phyloP scores from a whole-genome alignment of 1,284 basidiomycete species.

The Moesziomyces parantarcticus region DNA sequence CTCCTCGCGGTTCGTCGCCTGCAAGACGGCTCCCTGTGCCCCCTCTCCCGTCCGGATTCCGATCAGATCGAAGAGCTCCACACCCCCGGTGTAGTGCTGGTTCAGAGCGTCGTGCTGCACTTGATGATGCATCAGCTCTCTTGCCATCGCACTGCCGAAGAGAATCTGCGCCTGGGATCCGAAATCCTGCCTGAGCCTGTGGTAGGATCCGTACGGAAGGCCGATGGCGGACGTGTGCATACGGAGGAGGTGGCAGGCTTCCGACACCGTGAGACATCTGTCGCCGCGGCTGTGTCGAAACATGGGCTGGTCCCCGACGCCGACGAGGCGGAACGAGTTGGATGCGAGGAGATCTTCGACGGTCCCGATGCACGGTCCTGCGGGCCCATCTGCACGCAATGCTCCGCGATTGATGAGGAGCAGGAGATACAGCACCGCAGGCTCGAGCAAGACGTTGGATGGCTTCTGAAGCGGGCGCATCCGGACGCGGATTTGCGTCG shows the following conservation, averaged over 20 bases:
- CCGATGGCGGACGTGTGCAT: background rate
- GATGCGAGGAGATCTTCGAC: background rate
- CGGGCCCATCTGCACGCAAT: conserved; percentile 6
- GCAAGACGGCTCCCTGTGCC: too few species aligned
- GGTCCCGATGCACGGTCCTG: conserved; percentile 1
- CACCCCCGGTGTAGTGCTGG: too few species aligned
- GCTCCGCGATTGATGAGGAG: conserved; percentile 1
- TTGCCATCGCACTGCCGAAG: background rate
- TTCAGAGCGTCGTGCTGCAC: background rate
- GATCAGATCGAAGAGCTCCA: too few species aligned
- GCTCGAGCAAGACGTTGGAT: conserved; percentile 4
- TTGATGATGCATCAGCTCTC: background rate
- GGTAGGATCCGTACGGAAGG: conserved; percentile 2
- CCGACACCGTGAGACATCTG: too few species aligned
- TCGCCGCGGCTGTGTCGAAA: background rate
- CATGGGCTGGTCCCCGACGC: conserved; percentile 1
- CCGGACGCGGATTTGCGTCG: background rate
- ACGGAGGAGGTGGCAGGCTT: background rate
- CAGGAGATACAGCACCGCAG: background rate
- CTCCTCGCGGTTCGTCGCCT: too few species aligned
- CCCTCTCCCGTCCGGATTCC: too few species aligned
- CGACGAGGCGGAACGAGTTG: background rate
- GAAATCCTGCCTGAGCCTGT: conserved; percentile 5
- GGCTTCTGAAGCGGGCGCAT: conserved; percentile 2
- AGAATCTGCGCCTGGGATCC: background rate